Evolutionary conservation across 1,139 yeast genomes (phyloP).

Genomic region (Yamadazyma dendronema): DNA sequence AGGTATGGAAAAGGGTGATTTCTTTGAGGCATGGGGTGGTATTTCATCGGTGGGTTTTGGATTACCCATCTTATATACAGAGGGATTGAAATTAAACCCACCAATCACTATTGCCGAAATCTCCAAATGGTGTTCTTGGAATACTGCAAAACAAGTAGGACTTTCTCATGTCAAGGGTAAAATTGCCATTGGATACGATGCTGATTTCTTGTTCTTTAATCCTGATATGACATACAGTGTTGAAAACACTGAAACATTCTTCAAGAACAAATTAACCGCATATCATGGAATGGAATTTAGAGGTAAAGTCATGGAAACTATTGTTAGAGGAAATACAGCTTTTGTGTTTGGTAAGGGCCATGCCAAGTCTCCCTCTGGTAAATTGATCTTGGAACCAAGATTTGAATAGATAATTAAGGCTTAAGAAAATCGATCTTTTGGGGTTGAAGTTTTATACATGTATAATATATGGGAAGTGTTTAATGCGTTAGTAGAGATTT

Average conservation of each 20-base stretch:
- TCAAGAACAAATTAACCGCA: conserved; percentile 86
- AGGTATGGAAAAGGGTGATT: conserved; percentile 79
- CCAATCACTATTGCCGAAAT: conserved; percentile 61
- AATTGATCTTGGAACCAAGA: conserved; percentile 58
- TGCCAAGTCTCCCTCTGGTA: conserved; percentile 55
- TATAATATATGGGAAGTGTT: neutral
- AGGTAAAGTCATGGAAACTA: conserved; percentile 77
- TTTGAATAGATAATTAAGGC: conserved; percentile 4
- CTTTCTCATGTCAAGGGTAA: conserved; percentile 69
- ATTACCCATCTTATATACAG: conserved; percentile 74
- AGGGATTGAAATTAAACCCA: conserved; percentile 55
- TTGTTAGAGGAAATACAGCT: conserved; percentile 70
- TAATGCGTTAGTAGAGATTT: too few species aligned
- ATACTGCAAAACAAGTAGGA: conserved; percentile 86
- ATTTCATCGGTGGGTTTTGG: conserved; percentile 92
- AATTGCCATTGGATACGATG: conserved; percentile 73
- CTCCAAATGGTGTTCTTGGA: conserved; percentile 73
- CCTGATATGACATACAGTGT: conserved; percentile 55
- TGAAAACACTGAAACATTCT: conserved; percentile 58
- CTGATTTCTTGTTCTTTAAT: conserved; percentile 83
- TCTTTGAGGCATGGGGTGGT: conserved; percentile 97
- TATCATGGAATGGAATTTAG: conserved; percentile 66
- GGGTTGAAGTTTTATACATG: too few species aligned
- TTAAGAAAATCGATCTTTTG: too few species aligned
- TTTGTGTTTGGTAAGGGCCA: conserved; percentile 60